These are phyloP conservation scores for Lactarius vividus DNA, from an alignment of 768 basidiomycete genomes.

Conservation along the genomic window DNA sequence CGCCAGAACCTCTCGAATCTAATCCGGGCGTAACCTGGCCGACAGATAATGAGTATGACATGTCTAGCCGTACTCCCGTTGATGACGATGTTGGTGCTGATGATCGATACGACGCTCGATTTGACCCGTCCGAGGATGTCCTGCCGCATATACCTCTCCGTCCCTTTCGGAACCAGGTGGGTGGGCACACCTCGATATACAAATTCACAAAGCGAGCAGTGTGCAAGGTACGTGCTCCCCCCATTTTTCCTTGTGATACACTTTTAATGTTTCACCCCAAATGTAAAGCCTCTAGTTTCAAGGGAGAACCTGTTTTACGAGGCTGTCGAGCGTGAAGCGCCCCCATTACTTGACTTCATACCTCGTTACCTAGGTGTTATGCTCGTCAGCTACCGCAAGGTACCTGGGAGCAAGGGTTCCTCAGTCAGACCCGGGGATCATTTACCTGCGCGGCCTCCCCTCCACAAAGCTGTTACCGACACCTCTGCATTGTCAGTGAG, in stretches of 20 bases:
- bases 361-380: constrained; percentile 99
- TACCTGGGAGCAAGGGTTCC: constrained; percentile 35
- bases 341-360: constrained; percentile 88
- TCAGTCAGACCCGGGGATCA: constrained; percentile 20
- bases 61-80: constrained; percentile 14
- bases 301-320: constrained; percentile 99
- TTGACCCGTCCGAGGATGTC: constrained; percentile 50
- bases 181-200: constrained; percentile 96
- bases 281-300: constrained; percentile 81
- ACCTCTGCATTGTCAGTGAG: constrained; percentile 6
- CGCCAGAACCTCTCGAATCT: constrained; percentile 35
- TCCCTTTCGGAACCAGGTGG: constrained; percentile 97
- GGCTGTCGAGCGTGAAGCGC: constrained; percentile 89
- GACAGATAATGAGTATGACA: constrained; percentile 36
- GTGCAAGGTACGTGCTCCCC: constrained; percentile 76
- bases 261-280: constrained; percentile 7
- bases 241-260: background rate
- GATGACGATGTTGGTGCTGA: constrained; percentile 28
- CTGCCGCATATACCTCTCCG: constrained; percentile 88
- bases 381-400: constrained; percentile 92
- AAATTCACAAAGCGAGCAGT: constrained; percentile 97
- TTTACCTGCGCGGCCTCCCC: constrained; percentile 30
- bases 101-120: constrained; percentile 40
- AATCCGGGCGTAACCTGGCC: constrained; percentile 33
- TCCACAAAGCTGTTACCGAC: constrained; percentile 34